phyloP scores from a whole-genome alignment of 1,284 basidiomycete species.

The Ustilago loliicola region DNA sequence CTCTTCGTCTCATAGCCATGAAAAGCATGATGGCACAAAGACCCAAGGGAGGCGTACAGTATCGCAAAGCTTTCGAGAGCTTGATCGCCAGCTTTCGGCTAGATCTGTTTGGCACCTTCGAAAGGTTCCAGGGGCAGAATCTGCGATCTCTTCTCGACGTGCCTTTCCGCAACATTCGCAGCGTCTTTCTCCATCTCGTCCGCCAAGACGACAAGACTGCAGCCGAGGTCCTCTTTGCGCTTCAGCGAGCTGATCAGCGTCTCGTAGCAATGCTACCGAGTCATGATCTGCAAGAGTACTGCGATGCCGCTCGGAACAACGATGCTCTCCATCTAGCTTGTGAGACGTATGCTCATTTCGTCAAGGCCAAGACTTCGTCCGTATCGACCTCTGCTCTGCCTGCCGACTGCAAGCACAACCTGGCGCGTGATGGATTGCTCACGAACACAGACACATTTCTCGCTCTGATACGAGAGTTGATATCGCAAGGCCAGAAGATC shows the following conservation, averaged over 20 bases:
- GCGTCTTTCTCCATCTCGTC: conserved; percentile 24
- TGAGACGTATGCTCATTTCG: conserved; percentile 24
- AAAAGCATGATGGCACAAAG: conserved; percentile 31
- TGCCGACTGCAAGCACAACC: conserved; percentile 8
- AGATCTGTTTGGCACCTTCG: conserved; percentile 26
- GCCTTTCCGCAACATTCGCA: conserved; percentile 30
- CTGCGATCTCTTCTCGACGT: conserved; percentile 17
- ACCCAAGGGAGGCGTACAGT: conserved; percentile 35
- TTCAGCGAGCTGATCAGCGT: conserved; percentile 38
- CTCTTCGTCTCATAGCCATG: conserved; percentile 39
- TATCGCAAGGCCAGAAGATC: conserved; percentile 15
- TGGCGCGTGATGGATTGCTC: conserved; percentile 33
- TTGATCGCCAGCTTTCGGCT: conserved; percentile 37
- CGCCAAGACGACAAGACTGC: conserved; percentile 21
- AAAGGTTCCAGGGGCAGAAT: neutral
- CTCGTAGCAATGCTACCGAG: conserved; percentile 34
- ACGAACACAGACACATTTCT: conserved; percentile 32
- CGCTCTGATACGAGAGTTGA: conserved; percentile 12
- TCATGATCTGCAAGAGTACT: conserved; percentile 31
- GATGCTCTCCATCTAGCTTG: conserved; percentile 4
- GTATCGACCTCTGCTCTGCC: conserved; percentile 2
- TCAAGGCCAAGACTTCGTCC: conserved; percentile 37
- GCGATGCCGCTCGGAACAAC: conserved; percentile 16
- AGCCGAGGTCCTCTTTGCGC: conserved; percentile 12
- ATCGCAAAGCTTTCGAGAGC: conserved; percentile 39